Evolutionary conservation across 179 eudicot genomes (phyloP).

Genomic region (Silene coronaria): DNA sequence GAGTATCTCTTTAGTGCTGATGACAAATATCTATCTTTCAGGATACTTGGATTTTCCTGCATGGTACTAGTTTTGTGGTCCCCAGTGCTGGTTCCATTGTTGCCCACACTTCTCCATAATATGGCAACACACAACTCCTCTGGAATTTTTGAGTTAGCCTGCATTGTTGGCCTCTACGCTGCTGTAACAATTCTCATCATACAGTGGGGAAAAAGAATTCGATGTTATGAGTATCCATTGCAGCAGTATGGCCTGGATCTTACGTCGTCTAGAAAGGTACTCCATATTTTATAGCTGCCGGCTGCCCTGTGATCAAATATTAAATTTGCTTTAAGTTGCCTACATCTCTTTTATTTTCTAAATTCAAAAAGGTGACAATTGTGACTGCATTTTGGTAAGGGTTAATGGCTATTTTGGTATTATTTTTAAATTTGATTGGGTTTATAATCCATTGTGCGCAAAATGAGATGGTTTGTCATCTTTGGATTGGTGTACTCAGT

Average conservation of each 20-base stretch:
- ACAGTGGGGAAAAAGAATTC: constrained; percentile 85
- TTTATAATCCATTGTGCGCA: not conserved
- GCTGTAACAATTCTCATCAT: constrained; percentile 59
- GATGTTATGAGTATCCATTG: constrained; percentile 73
- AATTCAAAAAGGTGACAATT: not conserved
- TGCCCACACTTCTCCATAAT: constrained; percentile 69
- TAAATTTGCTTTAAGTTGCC: not conserved
- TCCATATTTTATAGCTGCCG: constrained; percentile 43
- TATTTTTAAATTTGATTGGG: not conserved
- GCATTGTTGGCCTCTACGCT: constrained; percentile 71
- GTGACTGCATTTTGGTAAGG: not conserved
- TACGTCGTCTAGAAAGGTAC: constrained; percentile 58
- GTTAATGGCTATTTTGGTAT: not conserved
- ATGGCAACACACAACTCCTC: constrained; percentile 58
- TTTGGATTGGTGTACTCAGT: not conserved
- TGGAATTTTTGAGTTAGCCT: constrained; percentile 59
- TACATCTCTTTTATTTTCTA: not conserved
- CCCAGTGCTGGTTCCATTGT: constrained; percentile 72
- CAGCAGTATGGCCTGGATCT: constrained; percentile 76
- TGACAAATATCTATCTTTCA: constrained; percentile 20
- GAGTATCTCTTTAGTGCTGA: not conserved
- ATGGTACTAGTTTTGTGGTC: constrained; percentile 96
- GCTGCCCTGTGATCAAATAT: not conserved
- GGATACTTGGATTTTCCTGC: constrained; percentile 73
- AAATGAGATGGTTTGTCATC: not conserved